A percentile compares a stretch with the other conserved stretches of the same genome.
Conservation (phyloP, 2,329 filamentous ascomycete species). For the Talaromyces sp. region DNA sequence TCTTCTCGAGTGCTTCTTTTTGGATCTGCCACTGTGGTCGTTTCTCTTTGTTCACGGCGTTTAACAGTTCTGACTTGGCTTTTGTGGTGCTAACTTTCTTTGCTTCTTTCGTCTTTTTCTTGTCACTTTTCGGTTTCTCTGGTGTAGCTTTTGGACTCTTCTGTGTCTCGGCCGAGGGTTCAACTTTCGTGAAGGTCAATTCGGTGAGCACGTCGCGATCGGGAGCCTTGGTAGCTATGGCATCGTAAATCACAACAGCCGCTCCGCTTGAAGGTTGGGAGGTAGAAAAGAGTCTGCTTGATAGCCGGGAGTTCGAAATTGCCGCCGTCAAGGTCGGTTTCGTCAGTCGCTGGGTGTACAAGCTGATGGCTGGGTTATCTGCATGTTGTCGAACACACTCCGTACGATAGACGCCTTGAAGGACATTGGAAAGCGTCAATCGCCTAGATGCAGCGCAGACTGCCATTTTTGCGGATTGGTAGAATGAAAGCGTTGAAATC, state of each 20-base stretch:
- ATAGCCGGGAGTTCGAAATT: neutral
- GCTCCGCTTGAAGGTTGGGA: neutral
- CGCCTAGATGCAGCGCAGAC: conserved; percentile 13
- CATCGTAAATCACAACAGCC: neutral
- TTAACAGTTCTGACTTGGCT: neutral
- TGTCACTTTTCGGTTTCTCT: neutral
- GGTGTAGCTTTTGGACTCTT: neutral
- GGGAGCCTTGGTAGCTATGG: neutral
- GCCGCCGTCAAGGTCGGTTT: neutral
- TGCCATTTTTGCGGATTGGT: neutral
- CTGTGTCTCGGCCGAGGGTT: neutral
- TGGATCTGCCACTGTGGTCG: conserved; percentile 69
- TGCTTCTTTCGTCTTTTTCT: conserved; percentile 1
- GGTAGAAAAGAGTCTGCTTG: conserved; percentile 3
- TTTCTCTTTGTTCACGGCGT: conserved; percentile 29
- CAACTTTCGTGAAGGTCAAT: conserved; percentile 4
- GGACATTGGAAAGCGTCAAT: conserved; percentile 12
- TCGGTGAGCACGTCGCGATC: conserved; percentile 2
- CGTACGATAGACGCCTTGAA: conserved; percentile 9
- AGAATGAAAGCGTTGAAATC: neutral
- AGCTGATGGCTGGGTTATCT: neutral
- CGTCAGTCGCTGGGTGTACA: neutral
- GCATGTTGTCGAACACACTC: neutral
- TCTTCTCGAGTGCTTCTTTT: conserved; percentile 70
- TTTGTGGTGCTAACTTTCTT: conserved; percentile 15